A percentile compares a stretch with the other conserved stretches of the same genome.
Evolutionary conservation across 495 filamentous ascomycete species (phyloP).

Genomic region (Pseudoneurospora amorphoporcata): DNA sequence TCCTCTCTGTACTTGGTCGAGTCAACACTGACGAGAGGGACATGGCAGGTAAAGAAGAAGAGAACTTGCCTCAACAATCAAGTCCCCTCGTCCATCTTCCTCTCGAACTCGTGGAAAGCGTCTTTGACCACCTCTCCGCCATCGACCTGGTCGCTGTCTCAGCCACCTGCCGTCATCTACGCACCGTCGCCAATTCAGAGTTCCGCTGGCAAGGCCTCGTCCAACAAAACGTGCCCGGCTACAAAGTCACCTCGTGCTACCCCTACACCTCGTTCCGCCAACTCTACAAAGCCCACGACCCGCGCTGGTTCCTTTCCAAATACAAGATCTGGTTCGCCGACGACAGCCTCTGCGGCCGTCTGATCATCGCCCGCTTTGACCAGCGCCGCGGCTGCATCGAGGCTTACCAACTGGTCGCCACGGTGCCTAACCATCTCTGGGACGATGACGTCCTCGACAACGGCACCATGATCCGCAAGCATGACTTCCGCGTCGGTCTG

Average conservation of each 20-base stretch:
- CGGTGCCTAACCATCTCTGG: slow-evolving; percentile 17
- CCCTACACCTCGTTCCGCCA: slow-evolving; percentile 52
- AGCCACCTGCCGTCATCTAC: slow-evolving; percentile 44
- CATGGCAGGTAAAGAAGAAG: neutral
- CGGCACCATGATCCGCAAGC: slow-evolving; percentile 63
- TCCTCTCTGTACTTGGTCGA: neutral
- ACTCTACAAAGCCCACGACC: slow-evolving; percentile 64
- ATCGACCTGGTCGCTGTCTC: slow-evolving; percentile 45
- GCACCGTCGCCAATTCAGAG: slow-evolving; percentile 42
- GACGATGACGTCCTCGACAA: slow-evolving; percentile 28
- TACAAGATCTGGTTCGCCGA: slow-evolving; percentile 84
- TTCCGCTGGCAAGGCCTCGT: slow-evolving; percentile 53
- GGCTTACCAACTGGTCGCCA: slow-evolving; percentile 65
- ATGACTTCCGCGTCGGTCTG: slow-evolving; percentile 56
- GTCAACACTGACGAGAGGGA: neutral
- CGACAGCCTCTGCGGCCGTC: slow-evolving; percentile 51
- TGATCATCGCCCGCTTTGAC: slow-evolving; percentile 68
- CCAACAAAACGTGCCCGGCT: slow-evolving; percentile 48
- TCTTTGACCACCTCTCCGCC: slow-evolving; percentile 51
- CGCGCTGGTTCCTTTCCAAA: slow-evolving; percentile 73
- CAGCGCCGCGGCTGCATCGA: slow-evolving; percentile 63
- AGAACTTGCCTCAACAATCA: neutral
- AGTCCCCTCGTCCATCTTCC: slow-evolving; percentile 41
- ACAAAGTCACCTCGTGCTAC: slow-evolving; percentile 41
- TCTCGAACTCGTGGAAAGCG: slow-evolving; percentile 50